These are phyloP conservation scores for Euphorbia celastroides DNA, from an alignment of 441 rosid species.

Conservation along the genomic window DNA sequence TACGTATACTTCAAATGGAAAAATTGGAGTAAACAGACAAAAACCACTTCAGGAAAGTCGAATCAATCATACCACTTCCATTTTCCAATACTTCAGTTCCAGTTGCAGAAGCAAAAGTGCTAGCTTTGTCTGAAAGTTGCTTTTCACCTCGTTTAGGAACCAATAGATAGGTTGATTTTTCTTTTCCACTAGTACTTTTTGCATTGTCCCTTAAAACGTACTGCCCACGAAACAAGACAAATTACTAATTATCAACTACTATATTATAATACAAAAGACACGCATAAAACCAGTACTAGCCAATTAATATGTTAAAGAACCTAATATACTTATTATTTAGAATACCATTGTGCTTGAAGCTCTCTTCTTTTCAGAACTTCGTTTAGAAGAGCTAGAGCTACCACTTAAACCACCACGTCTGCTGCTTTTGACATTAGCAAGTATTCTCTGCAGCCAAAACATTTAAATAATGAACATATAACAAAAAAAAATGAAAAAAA, in stretches of 20 bases:
- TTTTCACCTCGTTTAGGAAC: conserved; percentile 46
- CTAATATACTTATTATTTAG: not conserved
- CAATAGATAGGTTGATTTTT: conserved; percentile 38
- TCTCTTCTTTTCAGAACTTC: conserved; percentile 57
- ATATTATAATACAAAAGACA: too few relatives aligned
- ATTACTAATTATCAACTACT: conserved; percentile 7
- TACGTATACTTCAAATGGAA: not conserved
- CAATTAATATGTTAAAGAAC: not conserved
- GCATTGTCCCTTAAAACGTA: conserved; percentile 47
- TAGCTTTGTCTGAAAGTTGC: conserved; percentile 36
- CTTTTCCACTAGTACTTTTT: conserved; percentile 44
- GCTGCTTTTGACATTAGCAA: conserved; percentile 45
- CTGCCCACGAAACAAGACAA: conserved; percentile 35
- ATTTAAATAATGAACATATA: not conserved
- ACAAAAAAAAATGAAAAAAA: not conserved
- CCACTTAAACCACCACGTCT: conserved; percentile 45
- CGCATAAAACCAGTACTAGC: not conserved
- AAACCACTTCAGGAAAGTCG: not conserved
- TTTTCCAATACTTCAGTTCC: conserved; percentile 40
- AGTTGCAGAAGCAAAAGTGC: conserved; percentile 26
- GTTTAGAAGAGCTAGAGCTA: conserved; percentile 48
- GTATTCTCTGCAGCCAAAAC: conserved; percentile 40
- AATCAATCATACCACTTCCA: conserved; percentile 38
- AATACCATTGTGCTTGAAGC: conserved; percentile 49
- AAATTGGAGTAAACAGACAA: not conserved